Evolutionary conservation across 495 filamentous ascomycete genomes (phyloP).

Genomic region (Trichoderma virens): DNA sequence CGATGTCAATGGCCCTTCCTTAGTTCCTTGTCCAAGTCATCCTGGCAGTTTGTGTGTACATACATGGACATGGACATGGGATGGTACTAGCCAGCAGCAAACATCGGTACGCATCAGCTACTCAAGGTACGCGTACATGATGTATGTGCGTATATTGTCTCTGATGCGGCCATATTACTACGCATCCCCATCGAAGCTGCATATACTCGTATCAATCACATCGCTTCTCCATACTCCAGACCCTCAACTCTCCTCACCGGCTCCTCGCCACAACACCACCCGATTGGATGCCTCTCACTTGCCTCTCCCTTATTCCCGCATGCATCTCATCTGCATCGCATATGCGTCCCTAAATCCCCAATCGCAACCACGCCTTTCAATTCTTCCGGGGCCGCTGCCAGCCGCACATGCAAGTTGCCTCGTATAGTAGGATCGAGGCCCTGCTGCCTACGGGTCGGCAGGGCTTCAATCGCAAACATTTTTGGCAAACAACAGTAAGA

Average conservation of each 20-base stretch:
- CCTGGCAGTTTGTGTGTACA: too few relatives aligned
- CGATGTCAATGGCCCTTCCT: too few relatives aligned
- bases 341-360: neutral
- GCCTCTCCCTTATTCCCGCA: neutral
- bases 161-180: neutral
- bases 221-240: too few relatives aligned
- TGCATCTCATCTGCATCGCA: neutral
- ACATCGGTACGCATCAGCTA: too few relatives aligned
- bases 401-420: neutral
- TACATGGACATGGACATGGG: too few relatives aligned
- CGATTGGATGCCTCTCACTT: neutral
- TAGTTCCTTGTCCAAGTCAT: too few relatives aligned
- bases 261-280: neutral
- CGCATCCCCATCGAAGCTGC: neutral
- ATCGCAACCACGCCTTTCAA: neutral
- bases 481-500: too few relatives aligned
- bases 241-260: too few relatives aligned
- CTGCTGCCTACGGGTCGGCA: too few relatives aligned
- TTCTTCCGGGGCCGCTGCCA: neutral
- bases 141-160: neutral
- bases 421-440: neutral
- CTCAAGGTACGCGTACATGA: neutral
- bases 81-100: too few relatives aligned
- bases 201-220: neutral
- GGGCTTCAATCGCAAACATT: too few relatives aligned